Percentiles rank a stretch among this genome's conserved stretches.
phyloP scores from a whole-genome alignment of 2,329 filamentous ascomycete genomes.

The Dendrostoma leiphaemia region DNA sequence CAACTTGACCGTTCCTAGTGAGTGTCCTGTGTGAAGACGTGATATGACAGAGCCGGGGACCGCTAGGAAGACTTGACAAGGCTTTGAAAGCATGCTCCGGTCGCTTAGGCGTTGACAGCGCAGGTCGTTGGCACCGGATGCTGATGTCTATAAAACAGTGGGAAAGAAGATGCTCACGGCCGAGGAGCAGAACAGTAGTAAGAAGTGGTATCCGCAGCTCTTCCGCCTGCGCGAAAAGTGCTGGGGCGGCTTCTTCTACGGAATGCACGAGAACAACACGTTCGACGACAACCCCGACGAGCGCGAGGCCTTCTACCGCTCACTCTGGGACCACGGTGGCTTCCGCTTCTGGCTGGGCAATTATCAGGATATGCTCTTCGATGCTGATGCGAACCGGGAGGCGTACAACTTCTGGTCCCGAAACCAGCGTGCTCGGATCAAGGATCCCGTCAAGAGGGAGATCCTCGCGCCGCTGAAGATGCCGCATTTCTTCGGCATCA shows the following conservation, averaged over 20 bases:
- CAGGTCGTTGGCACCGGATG: no score
- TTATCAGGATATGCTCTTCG: slow-evolving; percentile 53
- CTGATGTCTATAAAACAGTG: no score
- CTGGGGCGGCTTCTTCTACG: slow-evolving; percentile 60
- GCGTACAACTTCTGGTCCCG: slow-evolving; percentile 55
- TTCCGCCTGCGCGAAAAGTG: slow-evolving; percentile 50
- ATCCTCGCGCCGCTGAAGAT: slow-evolving; percentile 50
- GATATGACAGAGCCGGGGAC: no score
- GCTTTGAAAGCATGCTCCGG: no score
- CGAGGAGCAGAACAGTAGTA: slow-evolving; percentile 48
- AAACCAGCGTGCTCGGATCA: slow-evolving; percentile 48
- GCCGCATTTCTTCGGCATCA: slow-evolving; percentile 54
- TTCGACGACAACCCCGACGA: slow-evolving; percentile 52
- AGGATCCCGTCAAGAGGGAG: slow-evolving; percentile 46
- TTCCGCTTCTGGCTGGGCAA: slow-evolving; percentile 53
- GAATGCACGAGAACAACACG: slow-evolving; percentile 51
- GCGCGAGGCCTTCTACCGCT: slow-evolving; percentile 46
- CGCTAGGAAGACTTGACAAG: no score
- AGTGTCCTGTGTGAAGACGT: no score
- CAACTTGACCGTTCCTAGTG: slow-evolving; percentile 62
- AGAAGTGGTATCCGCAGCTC: slow-evolving; percentile 46
- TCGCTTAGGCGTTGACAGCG: no score
- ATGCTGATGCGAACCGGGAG: slow-evolving; percentile 47
- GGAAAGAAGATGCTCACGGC: slow-evolving; percentile 44
- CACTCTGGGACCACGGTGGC: slow-evolving; percentile 49